These are phyloP conservation scores for Heliamphora exappendiculata DNA, from an alignment of 148 eudicot species.

Conservation along the genomic window DNA sequence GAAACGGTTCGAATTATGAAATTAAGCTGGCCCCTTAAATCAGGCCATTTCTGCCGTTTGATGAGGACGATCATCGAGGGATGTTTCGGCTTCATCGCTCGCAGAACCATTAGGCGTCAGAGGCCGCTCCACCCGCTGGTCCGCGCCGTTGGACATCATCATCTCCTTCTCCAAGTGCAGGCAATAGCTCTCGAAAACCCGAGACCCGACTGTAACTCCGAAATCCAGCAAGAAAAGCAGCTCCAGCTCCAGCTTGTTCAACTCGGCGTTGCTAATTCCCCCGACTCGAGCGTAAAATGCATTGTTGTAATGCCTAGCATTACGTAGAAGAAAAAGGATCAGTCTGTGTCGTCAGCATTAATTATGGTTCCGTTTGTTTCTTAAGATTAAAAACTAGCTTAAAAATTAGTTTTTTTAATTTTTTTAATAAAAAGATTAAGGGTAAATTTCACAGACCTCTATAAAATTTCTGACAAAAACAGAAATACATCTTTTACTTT, in stretches of 20 bases:
- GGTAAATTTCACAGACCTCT: no score
- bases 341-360: neutral
- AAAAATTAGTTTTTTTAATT: no score
- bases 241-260: constrained; percentile 80
- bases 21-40: neutral
- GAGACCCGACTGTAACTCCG: constrained; percentile 50
- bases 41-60: constrained; percentile 11
- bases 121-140: constrained; percentile 22
- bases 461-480: no score
- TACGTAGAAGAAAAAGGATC: neutral
- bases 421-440: no score
- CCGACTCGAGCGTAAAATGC: constrained; percentile 89
- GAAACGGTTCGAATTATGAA: neutral
- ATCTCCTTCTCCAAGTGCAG: constrained; percentile 69
- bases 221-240: constrained; percentile 76
- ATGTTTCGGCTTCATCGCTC: constrained; percentile 27
- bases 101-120: constrained; percentile 11
- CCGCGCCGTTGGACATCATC: constrained; percentile 23
- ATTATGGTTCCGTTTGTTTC: no score
- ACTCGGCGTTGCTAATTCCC: constrained; percentile 72
- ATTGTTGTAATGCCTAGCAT: constrained; percentile 73
- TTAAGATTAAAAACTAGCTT: no score
- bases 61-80: constrained; percentile 32
- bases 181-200: constrained; percentile 82
- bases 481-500: no score